A percentile compares a stretch with the other conserved stretches of the same genome.
Conservation (phyloP, 2,329 filamentous ascomycete species). For the Alternaria sp. region DNA sequence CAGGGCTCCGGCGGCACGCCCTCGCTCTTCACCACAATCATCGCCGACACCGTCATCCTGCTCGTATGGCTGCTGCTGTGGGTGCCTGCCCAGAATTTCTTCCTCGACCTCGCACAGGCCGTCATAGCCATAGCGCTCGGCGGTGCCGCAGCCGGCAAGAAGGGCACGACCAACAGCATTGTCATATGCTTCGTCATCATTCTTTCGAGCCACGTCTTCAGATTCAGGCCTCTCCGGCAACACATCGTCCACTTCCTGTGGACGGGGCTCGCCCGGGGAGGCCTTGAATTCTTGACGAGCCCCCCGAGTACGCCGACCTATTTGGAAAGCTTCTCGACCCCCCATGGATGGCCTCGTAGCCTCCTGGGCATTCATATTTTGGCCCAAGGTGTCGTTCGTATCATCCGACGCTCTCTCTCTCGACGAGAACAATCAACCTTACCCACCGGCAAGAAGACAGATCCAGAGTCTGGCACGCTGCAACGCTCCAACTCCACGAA, state of each 20-base stretch:
- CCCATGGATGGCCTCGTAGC: slow-evolving; percentile 71
- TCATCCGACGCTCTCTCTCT: slow-evolving; percentile 62
- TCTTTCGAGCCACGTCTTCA: slow-evolving; percentile 56
- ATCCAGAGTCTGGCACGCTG: slow-evolving; percentile 65
- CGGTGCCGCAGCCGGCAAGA: slow-evolving; percentile 74
- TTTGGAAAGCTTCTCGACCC: slow-evolving; percentile 48
- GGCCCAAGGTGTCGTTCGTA: slow-evolving; percentile 74
- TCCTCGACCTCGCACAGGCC: slow-evolving; percentile 88
- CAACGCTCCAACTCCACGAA: slow-evolving; percentile 43
- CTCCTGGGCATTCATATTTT: slow-evolving; percentile 76
- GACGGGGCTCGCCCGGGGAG: slow-evolving; percentile 50
- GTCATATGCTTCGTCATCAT: slow-evolving; percentile 75
- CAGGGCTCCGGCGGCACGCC: slow-evolving; percentile 86
- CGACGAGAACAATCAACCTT: slow-evolving; percentile 43
- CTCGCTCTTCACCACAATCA: slow-evolving; percentile 81
- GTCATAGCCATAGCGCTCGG: slow-evolving; percentile 91
- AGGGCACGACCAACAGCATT: slow-evolving; percentile 74
- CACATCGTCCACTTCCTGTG: slow-evolving; percentile 50
- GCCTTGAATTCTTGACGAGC: slow-evolving; percentile 49
- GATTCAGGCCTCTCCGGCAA: slow-evolving; percentile 60
- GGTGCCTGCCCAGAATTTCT: slow-evolving; percentile 85
- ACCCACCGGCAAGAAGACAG: slow-evolving; percentile 52
- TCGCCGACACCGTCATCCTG: slow-evolving; percentile 83
- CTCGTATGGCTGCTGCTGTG: slow-evolving; percentile 87
- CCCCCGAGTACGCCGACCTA: slow-evolving; percentile 44